Percentiles rank a stretch among this genome's conserved stretches.
These are phyloP conservation scores for Kuraishia cidri DNA, from an alignment of 805 yeast species.

Conservation along the genomic window DNA sequence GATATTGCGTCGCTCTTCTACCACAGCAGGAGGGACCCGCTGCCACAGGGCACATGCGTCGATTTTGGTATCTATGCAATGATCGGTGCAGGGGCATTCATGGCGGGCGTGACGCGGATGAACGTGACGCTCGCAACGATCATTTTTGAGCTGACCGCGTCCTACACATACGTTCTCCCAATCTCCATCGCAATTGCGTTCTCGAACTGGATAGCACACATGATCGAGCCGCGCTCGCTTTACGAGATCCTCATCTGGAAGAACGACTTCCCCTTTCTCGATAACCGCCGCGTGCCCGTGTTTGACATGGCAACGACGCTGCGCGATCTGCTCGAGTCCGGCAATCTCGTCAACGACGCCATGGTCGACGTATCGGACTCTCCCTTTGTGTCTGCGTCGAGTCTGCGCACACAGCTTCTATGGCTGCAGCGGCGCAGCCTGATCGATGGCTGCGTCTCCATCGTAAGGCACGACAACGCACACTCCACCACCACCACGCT, in stretches of 20 bases:
- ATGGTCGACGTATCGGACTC: conserved; percentile 29
- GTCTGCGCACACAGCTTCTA: conserved; percentile 23
- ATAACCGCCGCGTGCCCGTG: conserved; percentile 26
- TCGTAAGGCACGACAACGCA: conserved; percentile 22
- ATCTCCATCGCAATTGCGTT: conserved; percentile 46
- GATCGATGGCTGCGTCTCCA: conserved; percentile 44
- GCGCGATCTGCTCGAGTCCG: conserved; percentile 25
- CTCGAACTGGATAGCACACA: conserved; percentile 47
- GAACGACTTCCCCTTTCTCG: conserved; percentile 46
- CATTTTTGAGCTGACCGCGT: conserved; percentile 45
- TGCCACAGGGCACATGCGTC: no score
- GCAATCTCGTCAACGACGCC: conserved; percentile 4
- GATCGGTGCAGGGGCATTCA: conserved; percentile 47
- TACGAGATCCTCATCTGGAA: conserved; percentile 37
- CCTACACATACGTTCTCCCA: conserved; percentile 48
- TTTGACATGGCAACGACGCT: conserved; percentile 25
- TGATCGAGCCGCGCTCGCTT: conserved; percentile 39
- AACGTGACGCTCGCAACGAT: conserved; percentile 42
- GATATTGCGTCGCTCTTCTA: conserved; percentile 4
- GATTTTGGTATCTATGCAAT: conserved; percentile 44
- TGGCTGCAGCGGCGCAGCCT: conserved; percentile 30
- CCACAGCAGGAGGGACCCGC: conserved; percentile 9
- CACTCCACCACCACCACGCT: conserved; percentile 10
- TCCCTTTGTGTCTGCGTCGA: conserved; percentile 20
- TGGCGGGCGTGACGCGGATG: conserved; percentile 52